Conservation (phyloP, 345 rosid genomes). For the Lenwebbia sp. region DNA sequence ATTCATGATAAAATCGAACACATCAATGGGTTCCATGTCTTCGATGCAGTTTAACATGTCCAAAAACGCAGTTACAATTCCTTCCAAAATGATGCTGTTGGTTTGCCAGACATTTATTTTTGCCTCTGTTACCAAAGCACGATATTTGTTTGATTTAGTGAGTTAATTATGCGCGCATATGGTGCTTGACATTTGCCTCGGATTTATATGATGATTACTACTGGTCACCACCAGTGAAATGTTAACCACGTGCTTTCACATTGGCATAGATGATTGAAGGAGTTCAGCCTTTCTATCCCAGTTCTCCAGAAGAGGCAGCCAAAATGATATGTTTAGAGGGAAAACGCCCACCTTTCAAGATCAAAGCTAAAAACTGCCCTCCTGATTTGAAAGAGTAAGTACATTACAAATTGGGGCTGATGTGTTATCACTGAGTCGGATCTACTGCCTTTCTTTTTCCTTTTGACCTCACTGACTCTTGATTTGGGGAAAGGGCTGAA, state of each 20-base stretch:
- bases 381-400: constrained; percentile 83
- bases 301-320: constrained; percentile 52
- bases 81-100: background rate
- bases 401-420: background rate
- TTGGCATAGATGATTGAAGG: constrained; percentile 78
- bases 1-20: background rate
- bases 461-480: background rate
- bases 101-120: background rate
- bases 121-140: background rate
- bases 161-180: background rate
- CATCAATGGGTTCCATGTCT: background rate
- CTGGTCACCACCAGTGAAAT: background rate
- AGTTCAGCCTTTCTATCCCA: constrained; percentile 64
- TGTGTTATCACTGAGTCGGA: background rate
- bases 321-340: constrained; percentile 58
- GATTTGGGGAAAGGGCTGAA: background rate
- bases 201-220: background rate
- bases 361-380: constrained; percentile 58
- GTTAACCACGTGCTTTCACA: background rate
- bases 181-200: background rate
- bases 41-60: background rate
- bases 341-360: constrained; percentile 59
- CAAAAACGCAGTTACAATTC: background rate
- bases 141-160: background rate
- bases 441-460: background rate